Base-by-base conservation (phyloP, 352 stramenopile species). In the Phytophthora ohioensis region DNA sequence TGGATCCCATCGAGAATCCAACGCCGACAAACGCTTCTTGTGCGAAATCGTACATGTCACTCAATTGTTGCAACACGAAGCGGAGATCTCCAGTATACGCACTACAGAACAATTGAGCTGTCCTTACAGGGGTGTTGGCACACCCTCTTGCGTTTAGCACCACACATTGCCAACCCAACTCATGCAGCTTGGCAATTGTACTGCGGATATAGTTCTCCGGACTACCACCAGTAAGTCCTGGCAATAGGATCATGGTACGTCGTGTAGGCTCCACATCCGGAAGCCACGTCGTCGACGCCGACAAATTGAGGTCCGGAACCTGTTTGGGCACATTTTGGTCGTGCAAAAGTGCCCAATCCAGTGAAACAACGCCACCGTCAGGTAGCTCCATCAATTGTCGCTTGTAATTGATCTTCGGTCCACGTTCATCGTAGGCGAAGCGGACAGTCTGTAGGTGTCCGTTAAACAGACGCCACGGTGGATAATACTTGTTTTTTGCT, bases 1-100 rank as follows among this genome's bases (percentile, higher is more conserved):
- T 95, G 13, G 84, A 83, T 31, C 87, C 87, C 75, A 92, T 88
- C 30, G 84, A 95, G 57, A 91, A 95, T 2, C 87, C 87, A 9
- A 89, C 75, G 3, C 64, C 86, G 5, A 95, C 62, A 64, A 91
- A 84, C 5, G 76, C 61, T 46, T 88, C 69, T 5, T 48, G 10
- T 17, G 11, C 5, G 48, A 92, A 92, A 10, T 79, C 64, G 69
- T 88, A 90, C 48, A 67, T 76, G 1, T 58, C 52, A 7, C 49
- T 34, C 17, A 95, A 64, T n/a, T 76, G 62, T 41, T 80, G 57
- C 39, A 85, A 36, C 10, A 91, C 79, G 45, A 77, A 80, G 32
- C 84, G 84, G 13, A 94, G 65, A 57, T 94, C 87, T 17, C 72
- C 79, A 12, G 87, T 94, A 72, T 92, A 91, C 39, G 76, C 88